A percentile compares a stretch with the other conserved stretches of the same genome.
Conservation (phyloP, 768 basidiomycete genomes). For the Leccinum barrowsii region DNA sequence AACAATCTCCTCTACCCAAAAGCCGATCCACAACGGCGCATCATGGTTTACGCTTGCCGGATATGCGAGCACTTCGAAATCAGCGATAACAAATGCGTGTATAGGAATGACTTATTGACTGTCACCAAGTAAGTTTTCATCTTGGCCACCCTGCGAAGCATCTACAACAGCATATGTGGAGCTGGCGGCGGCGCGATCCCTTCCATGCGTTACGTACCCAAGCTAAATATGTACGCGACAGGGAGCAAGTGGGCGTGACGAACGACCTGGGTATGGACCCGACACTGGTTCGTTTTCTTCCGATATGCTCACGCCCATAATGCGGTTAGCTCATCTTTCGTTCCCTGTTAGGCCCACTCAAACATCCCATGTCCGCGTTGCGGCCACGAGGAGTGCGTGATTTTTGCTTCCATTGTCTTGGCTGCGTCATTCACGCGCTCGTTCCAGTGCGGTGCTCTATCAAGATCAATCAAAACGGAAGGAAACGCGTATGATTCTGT, state of each 20-base stretch:
- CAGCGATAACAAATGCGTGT: constrained; percentile 85
- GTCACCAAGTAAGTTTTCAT: constrained; percentile 72
- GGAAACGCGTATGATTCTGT: constrained; percentile 91
- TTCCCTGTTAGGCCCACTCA: constrained; percentile 62
- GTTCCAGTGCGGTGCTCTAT: constrained; percentile 81
- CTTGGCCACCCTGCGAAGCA: not conserved
- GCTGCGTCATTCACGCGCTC: constrained; percentile 3
- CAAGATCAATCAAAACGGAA: constrained; percentile 98
- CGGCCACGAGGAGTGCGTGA: constrained; percentile 75
- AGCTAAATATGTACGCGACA: constrained; percentile 30
- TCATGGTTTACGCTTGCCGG: constrained; percentile 88
- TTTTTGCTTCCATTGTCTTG: not conserved
- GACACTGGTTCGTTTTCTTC: constrained; percentile 59
- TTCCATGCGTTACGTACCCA: not conserved
- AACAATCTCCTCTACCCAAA: constrained; percentile 94
- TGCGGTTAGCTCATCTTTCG: not conserved
- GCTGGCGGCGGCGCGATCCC: constrained; percentile 13
- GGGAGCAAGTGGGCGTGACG: constrained; percentile 92
- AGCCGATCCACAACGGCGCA: constrained; percentile 79
- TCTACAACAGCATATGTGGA: not conserved
- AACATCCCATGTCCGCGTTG: constrained; percentile 83
- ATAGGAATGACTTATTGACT: constrained; percentile 88
- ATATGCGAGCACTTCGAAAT: constrained; percentile 87
- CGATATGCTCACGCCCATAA: not conserved
- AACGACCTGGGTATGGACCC: constrained; percentile 85